These are phyloP conservation scores for Tausonia pullulans DNA, from an alignment of 1,284 basidiomycete species.

Conservation along the genomic window DNA sequence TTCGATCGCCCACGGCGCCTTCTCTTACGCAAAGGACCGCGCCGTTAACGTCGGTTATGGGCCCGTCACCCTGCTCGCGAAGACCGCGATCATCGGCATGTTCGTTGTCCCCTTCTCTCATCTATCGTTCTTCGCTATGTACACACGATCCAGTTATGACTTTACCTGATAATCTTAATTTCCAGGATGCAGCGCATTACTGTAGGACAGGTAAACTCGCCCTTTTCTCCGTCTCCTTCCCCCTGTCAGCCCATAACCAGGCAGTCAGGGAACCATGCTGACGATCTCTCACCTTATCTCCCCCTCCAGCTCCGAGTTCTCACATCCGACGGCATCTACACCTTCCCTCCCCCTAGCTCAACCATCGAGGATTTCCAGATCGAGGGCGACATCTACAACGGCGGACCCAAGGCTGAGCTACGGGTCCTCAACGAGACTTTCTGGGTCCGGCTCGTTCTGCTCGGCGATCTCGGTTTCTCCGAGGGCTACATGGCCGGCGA, in stretches of 20 bases:
- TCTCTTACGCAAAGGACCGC: slow-evolving; percentile 1
- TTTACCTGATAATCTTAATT: neutral
- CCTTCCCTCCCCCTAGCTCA: slow-evolving; percentile 35
- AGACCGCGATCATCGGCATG: neutral
- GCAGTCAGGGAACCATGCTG: slow-evolving; percentile 15
- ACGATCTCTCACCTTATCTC: slow-evolving; percentile 32
- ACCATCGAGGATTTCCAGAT: slow-evolving; percentile 15
- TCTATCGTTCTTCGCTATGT: slow-evolving; percentile 4
- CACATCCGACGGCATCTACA: slow-evolving; percentile 34
- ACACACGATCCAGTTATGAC: neutral
- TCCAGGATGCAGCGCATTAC: slow-evolving; percentile 11
- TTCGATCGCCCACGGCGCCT: neutral
- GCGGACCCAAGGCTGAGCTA: slow-evolving; percentile 42
- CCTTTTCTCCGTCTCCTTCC: neutral
- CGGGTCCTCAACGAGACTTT: slow-evolving; percentile 59
- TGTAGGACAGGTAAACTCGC: neutral
- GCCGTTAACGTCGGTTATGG: slow-evolving; percentile 2
- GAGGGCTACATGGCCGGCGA: slow-evolving; percentile 74
- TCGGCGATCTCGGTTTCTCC: slow-evolving; percentile 64
- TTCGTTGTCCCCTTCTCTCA: neutral
- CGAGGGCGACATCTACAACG: slow-evolving; percentile 13
- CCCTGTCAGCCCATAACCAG: neutral
- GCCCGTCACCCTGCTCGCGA: neutral
- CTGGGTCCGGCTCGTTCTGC: slow-evolving; percentile 68
- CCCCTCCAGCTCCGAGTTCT: slow-evolving; percentile 38